Conservation (phyloP, 345 rosid species). For the Brassica incana region DNA sequence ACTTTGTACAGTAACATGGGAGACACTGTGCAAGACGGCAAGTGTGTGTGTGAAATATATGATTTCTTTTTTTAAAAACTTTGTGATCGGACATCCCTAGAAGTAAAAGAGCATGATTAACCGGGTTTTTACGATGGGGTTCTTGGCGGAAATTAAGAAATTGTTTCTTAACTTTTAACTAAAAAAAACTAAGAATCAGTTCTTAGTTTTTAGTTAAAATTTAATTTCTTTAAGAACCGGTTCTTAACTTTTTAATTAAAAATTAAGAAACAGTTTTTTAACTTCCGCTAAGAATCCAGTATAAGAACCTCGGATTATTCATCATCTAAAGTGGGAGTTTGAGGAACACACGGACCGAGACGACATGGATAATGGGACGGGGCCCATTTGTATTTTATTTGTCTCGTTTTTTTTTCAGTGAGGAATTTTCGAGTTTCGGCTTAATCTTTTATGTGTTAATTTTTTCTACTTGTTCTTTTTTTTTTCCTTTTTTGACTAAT, state of each 20-base stretch:
- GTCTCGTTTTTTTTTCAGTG: conserved; percentile 17
- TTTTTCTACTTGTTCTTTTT: too few species aligned
- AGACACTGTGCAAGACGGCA: conserved; percentile 30
- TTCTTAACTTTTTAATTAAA: too few species aligned
- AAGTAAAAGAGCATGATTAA: background rate
- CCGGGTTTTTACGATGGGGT: too few species aligned
- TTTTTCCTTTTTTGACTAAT: too few species aligned
- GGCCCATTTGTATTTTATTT: conserved; percentile 42
- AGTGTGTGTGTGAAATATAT: conserved; percentile 30
- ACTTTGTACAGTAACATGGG: conserved; percentile 43
- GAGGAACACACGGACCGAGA: conserved; percentile 53
- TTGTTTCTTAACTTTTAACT: too few species aligned
- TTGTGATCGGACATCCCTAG: conserved; percentile 56
- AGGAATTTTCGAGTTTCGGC: conserved; percentile 28
- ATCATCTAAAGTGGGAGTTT: conserved; percentile 22
- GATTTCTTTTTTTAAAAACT: background rate
- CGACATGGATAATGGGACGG: conserved; percentile 46
- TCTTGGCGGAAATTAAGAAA: too few species aligned
- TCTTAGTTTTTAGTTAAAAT: too few species aligned
- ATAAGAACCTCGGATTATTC: too few species aligned
- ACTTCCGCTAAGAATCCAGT: too few species aligned
- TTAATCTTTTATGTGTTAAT: conserved; percentile 19
- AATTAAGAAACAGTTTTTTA: too few species aligned
- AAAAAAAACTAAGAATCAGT: too few species aligned
- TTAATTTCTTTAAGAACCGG: too few species aligned